Evolutionary conservation across 169 alveolate genomes (phyloP).

Genomic region (Babesia sp.): DNA sequence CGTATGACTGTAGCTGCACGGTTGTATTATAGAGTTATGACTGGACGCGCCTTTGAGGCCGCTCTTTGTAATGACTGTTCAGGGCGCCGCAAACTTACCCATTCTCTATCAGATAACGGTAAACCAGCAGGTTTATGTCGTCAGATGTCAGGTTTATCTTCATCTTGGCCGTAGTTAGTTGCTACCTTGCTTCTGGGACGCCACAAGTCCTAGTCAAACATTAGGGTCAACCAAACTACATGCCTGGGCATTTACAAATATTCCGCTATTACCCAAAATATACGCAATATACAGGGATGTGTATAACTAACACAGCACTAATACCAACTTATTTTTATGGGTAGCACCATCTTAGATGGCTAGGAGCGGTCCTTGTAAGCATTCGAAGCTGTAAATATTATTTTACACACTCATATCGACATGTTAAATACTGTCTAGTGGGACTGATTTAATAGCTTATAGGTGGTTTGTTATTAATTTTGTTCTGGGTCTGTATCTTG

Average conservation of each 20-base stretch:
- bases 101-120: conserved; percentile 85
- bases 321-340: neutral
- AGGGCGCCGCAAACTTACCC: conserved; percentile 65
- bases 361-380: neutral
- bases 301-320: neutral
- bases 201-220: neutral
- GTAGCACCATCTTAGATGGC: neutral
- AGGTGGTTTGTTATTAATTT: neutral
- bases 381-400: neutral
- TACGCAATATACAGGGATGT: neutral
- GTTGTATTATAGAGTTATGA: neutral
- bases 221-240: neutral
- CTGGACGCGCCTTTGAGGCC: neutral
- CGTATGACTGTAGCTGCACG: conserved; percentile 74
- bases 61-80: neutral
- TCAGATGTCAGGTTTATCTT: conserved; percentile 85
- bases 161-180: conserved; percentile 63
- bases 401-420: neutral
- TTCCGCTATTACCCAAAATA: neutral
- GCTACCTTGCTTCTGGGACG: neutral
- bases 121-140: conserved; percentile 84
- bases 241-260: neutral
- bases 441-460: neutral
- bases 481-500: neutral
- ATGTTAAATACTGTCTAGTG: neutral